Evolutionary conservation across 768 basidiomycete species (phyloP), one percentile per base, ranked within the genome.

Genomic region (Pisolithus sp.): DNA sequence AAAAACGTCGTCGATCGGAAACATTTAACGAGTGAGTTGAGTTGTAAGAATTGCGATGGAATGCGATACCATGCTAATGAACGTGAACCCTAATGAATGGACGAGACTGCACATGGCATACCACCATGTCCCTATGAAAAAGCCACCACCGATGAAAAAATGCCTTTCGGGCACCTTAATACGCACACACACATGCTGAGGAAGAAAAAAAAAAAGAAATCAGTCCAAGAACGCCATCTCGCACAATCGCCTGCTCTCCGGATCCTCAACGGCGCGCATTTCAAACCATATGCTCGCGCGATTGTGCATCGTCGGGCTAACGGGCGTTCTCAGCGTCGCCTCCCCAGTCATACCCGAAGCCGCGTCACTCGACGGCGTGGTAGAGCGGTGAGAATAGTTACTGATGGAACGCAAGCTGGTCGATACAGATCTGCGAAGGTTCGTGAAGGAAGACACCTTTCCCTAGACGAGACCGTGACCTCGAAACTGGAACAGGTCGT

Each of bases 201-300:
- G 21, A 23, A 8, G 15, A 34, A 18, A 8, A 34, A 15, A 15
- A n/a, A 28, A 30, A 30, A 31, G 8, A n/a, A 28, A 53, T 68
- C 65, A 68, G 55, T 68, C 57, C 61, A 85, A 67, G 62, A 88
- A 89, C 49, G 85, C 85, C 59, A 86, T 62, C 70, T 89, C 86
- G 41, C 82, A 81, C 73, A 87, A 69, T 64, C 84, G 70, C 66
- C 85, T 71, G 55, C 73, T 76, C 72, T 89, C 86, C 10, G 80
- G 82, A 54, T 89, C 85, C 62, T 78, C 71, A 38, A 89, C 86
- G 38, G 65, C 68, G 45, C 59, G 73, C 49, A 78, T 68, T 68
- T 82, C 74, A 31, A 71, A 47, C 53, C 80, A 46, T 48, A 89
- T 86, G 50, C 73, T 81, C 43, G 76, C 83, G 17, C 70, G 62